These are phyloP conservation scores for Aspergillus bombycis DNA, from an alignment of 2,329 filamentous ascomycete genomes.

Conservation along the genomic window DNA sequence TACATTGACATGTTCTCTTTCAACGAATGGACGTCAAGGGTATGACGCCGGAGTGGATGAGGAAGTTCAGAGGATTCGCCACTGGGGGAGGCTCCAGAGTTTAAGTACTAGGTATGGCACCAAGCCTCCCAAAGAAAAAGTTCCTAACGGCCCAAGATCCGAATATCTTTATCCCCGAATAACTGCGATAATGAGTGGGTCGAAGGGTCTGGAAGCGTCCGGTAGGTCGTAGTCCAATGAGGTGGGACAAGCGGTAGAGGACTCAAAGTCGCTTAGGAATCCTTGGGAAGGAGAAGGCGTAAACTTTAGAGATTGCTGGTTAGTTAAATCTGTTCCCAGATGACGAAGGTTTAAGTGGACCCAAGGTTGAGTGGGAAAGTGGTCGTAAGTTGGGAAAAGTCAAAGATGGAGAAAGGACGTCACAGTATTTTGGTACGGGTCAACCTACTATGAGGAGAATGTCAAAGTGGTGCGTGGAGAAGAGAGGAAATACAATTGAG, in stretches of 20 bases:
- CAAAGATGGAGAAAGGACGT: neutral
- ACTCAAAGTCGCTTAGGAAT: slow-evolving; percentile 8
- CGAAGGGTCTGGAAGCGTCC: slow-evolving; percentile 36
- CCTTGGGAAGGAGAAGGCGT: slow-evolving; percentile 7
- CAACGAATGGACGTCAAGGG: slow-evolving; percentile 29
- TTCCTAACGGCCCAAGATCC: slow-evolving; percentile 31
- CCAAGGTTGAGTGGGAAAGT: slow-evolving; percentile 1
- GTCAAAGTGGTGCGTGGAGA: neutral
- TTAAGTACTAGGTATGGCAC: slow-evolving; percentile 34
- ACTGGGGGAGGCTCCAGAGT: slow-evolving; percentile 30
- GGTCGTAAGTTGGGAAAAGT: slow-evolving; percentile 1
- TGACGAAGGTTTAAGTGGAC: slow-evolving; percentile 6
- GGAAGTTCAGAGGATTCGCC: slow-evolving; percentile 28
- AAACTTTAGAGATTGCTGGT: slow-evolving; percentile 11
- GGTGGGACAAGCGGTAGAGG: neutral
- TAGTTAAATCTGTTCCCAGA: slow-evolving; percentile 11
- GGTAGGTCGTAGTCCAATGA: slow-evolving; percentile 4
- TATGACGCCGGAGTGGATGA: slow-evolving; percentile 23
- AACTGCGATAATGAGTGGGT: slow-evolving; percentile 20
- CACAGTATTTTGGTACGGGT: neutral
- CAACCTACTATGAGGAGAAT: neutral
- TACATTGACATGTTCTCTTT: slow-evolving; percentile 44
- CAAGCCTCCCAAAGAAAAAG: slow-evolving; percentile 21
- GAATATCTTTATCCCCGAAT: slow-evolving; percentile 24
- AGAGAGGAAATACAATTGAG: neutral